Percentiles rank a stretch among this genome's conserved stretches.
Conservation (phyloP, 139 green algal genomes). For the Nannochloris sp. region DNA sequence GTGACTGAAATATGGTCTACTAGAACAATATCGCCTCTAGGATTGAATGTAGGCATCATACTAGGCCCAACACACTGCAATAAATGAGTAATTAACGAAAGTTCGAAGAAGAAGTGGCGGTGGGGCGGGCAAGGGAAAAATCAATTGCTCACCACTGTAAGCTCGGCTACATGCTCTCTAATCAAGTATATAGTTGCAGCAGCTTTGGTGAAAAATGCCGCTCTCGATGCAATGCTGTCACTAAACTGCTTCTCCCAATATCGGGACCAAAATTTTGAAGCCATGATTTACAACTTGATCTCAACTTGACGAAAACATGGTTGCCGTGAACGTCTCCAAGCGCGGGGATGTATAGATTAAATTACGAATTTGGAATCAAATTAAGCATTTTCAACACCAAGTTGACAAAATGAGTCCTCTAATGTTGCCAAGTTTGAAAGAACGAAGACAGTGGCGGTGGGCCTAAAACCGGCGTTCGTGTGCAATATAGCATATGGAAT, state of each 20-base stretch:
- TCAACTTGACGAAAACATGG: background rate
- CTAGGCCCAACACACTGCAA: slow-evolving; percentile 61
- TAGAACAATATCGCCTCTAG: slow-evolving; percentile 59
- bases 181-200: slow-evolving; percentile 30
- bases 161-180: slow-evolving; percentile 39
- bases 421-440: background rate
- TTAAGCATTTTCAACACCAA: background rate
- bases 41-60: slow-evolving; percentile 79
- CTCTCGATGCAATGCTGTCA: background rate
- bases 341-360: background rate
- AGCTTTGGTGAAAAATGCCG: slow-evolving; percentile 13
- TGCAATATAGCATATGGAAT: background rate
- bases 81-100: background rate
- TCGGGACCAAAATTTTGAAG: slow-evolving; percentile 9
- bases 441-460: background rate
- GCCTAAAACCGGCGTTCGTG: background rate
- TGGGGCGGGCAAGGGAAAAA: background rate
- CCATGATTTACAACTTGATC: background rate
- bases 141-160: slow-evolving; percentile 33
- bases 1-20: slow-evolving; percentile 46
- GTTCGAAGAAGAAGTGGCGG: too few species aligned
- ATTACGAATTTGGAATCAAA: background rate
- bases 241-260: background rate
- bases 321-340: background rate
- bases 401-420: background rate